Percentiles rank a stretch among this genome's conserved stretches.
These are phyloP conservation scores for Kalanchoe fedtschenkoi DNA, from an alignment of 164 flowering plant species.

Conservation along the genomic window DNA sequence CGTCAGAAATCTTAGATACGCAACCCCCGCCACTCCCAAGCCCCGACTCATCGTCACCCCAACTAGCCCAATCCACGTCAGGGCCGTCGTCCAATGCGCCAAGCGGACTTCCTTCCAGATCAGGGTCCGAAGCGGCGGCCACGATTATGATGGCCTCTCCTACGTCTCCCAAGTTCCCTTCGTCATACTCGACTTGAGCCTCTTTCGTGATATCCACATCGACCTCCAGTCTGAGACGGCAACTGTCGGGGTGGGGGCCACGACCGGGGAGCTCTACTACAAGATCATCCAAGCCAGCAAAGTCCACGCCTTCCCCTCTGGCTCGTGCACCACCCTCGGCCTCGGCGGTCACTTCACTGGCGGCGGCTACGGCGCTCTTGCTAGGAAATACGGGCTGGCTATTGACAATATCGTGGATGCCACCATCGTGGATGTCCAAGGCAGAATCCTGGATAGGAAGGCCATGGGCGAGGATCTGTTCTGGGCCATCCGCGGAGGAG, in stretches of 20 bases:
- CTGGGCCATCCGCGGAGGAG: slow-evolving; percentile 20
- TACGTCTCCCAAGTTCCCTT: slow-evolving; percentile 3
- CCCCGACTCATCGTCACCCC: slow-evolving; percentile 3
- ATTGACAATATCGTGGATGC: slow-evolving; percentile 18
- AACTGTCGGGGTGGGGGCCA: neutral
- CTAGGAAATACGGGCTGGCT: slow-evolving; percentile 14
- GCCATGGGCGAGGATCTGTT: too few species aligned
- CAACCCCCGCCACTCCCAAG: neutral
- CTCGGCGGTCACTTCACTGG: slow-evolving; percentile 14
- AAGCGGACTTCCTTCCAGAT: neutral
- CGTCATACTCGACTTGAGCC: neutral
- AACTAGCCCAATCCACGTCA: neutral
- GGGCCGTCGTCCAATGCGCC: neutral
- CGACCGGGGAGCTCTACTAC: slow-evolving; percentile 10
- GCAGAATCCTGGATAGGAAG: slow-evolving; percentile 11
- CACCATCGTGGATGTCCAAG: slow-evolving; percentile 11
- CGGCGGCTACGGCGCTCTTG: slow-evolving; percentile 15
- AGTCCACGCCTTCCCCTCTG: slow-evolving; percentile 15
- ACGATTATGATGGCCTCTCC: too few species aligned
- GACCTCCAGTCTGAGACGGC: neutral
- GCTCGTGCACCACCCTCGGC: slow-evolving; percentile 12
- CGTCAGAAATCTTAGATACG: slow-evolving; percentile 2
- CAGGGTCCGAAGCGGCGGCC: slow-evolving; percentile 6
- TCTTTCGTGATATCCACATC: neutral
- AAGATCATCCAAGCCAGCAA: slow-evolving; percentile 12